These are phyloP conservation scores for Calonectria multiphialidica DNA, from an alignment of 2,329 filamentous ascomycete species.

Conservation along the genomic window DNA sequence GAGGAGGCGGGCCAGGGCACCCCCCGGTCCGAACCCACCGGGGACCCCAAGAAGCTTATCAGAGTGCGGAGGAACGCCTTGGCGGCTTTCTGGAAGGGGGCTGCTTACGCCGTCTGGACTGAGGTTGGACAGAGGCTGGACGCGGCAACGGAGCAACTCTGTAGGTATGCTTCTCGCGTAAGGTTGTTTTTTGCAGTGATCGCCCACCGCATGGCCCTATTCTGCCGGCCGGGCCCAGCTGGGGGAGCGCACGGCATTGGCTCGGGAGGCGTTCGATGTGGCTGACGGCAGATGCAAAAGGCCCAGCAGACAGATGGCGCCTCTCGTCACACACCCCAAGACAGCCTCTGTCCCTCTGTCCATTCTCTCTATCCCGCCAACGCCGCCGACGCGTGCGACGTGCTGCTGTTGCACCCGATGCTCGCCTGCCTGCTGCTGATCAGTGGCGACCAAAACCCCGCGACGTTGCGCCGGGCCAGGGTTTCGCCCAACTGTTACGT, in stretches of 20 bases:
- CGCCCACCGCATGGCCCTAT: not conserved
- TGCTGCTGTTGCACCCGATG: not conserved
- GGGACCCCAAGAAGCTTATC: slow-evolving; percentile 13
- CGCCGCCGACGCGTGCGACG: too few species aligned
- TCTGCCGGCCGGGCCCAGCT: not conserved
- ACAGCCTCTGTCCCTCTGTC: too few species aligned
- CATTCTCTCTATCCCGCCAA: too few species aligned
- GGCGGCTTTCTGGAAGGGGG: not conserved
- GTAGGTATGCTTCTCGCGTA: not conserved
- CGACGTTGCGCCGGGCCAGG: slow-evolving; percentile 22
- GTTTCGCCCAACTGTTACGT: slow-evolving; percentile 35
- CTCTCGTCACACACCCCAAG: too few species aligned
- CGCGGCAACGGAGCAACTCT: not conserved
- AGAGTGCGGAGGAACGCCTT: slow-evolving; percentile 6
- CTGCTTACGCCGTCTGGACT: not conserved
- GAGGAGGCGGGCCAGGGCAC: not conserved
- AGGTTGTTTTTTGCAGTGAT: not conserved
- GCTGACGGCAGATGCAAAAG: slow-evolving; percentile 1
- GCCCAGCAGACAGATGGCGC: too few species aligned
- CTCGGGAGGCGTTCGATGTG: slow-evolving; percentile 7
- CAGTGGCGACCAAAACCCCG: slow-evolving; percentile 5
- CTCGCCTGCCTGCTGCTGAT: slow-evolving; percentile 27
- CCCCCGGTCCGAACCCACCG: not conserved
- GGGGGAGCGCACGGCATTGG: not conserved
- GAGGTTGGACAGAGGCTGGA: too few species aligned